Evolutionary conservation across 192 early-diverging fungal genomes (phyloP).

Genomic region (Linnemannia schmuckeri): DNA sequence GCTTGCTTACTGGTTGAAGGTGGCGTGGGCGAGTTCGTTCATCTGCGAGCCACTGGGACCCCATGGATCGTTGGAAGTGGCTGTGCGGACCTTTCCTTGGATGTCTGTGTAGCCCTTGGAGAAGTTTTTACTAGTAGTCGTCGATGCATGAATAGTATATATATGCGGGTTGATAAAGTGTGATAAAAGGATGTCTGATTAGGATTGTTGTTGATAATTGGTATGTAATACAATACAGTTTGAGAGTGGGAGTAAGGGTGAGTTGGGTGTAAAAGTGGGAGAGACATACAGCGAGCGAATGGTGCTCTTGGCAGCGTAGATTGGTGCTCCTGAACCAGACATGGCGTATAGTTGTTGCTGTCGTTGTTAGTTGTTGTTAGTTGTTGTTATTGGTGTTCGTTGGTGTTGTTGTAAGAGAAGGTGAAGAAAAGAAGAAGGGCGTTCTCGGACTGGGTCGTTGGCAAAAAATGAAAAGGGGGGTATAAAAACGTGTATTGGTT

Average conservation of each 20-base stretch:
- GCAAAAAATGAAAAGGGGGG: slow-evolving; percentile 10
- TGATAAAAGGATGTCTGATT: background rate
- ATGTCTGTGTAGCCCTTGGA: slow-evolving; percentile 91
- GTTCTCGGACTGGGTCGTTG: slow-evolving; percentile 4
- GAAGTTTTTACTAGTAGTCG: slow-evolving; percentile 80
- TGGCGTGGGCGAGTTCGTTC: slow-evolving; percentile 88
- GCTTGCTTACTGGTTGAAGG: slow-evolving; percentile 82
- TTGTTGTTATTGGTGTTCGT: background rate
- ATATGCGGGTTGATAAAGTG: background rate
- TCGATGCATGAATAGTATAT: slow-evolving; percentile 2
- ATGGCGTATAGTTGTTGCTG: background rate
- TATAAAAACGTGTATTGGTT: background rate
- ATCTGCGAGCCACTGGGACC: slow-evolving; percentile 80
- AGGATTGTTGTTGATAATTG: background rate
- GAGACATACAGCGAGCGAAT: slow-evolving; percentile 52
- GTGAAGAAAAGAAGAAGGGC: background rate
- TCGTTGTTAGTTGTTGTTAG: background rate
- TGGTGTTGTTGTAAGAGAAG: background rate
- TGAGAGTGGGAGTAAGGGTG: background rate
- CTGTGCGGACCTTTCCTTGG: slow-evolving; percentile 88
- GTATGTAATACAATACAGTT: background rate
- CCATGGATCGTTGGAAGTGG: slow-evolving; percentile 81
- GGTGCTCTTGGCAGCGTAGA: slow-evolving; percentile 54
- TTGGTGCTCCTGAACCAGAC: slow-evolving; percentile 22
- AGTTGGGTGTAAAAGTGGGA: background rate